Base-by-base conservation (phyloP, 345 rosid genomes). In the Draba incana region DNA sequence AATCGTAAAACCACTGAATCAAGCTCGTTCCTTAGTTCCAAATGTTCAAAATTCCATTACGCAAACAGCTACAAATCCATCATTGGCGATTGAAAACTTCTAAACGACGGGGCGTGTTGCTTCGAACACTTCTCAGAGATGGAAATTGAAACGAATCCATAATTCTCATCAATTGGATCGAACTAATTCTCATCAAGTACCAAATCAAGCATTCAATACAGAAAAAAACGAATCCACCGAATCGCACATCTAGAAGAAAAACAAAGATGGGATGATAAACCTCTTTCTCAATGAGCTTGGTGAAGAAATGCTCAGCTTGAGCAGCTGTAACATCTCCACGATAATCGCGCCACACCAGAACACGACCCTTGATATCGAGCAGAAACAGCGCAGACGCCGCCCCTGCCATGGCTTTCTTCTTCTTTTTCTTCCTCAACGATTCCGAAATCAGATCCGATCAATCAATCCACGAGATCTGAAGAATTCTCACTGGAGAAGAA, bases 301-400 rank as follows among this genome's bases (percentile, higher is more conserved):
- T 81, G 84, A 88, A 86, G 87, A 88, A 88, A 62, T 89, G 92
- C 70, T 88, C 96, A 35, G 92, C 96, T 68, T 88, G 89, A 52
- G 81, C 63, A 62, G 88, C 78, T 27, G 96, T 77, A 61, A 88
- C 96, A 46, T 88, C 92, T 33, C 96, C 96, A 39, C 96, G 89
- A 65, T 88, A 88, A 71, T 88, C 96, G n/a, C 96, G 92, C 96
- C 96, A 88, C 15, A 88, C 83, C 14, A 88, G 78, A 47, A 88
- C 89, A 37, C 89, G 89, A 2, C 94, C 94, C 45, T 88, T 88
- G 63, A 86, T 84, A 68, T 88, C 94, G 38, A 88, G 84, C 56
- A 88, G 85, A 76, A 88, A 88, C 65, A 88, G 84, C 71, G 96
- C 96, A 54, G 96, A 88, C 68, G 83, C 92, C 81, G 96, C 92